Evolutionary conservation across 192 early-diverging fungal genomes (phyloP).

Genomic region (Coemansia sp.): DNA sequence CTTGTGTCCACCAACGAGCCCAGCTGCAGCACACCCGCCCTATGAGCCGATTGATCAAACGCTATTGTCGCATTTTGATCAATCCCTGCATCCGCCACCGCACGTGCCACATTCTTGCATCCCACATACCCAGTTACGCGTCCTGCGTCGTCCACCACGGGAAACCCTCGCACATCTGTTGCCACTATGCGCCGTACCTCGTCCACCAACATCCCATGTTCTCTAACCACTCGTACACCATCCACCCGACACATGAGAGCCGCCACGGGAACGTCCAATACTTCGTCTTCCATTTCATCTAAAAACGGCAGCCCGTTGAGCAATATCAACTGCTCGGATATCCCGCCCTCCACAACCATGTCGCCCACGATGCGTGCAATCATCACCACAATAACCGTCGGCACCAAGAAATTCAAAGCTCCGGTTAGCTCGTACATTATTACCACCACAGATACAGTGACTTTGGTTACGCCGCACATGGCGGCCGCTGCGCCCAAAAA

Average conservation of each 20-base stretch:
- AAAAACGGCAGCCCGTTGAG: conserved; percentile 77
- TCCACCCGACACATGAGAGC: conserved; percentile 59
- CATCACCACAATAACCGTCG: conserved; percentile 76
- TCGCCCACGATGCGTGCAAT: conserved; percentile 76
- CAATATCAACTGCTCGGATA: conserved; percentile 76
- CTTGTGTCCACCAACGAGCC: conserved; percentile 51
- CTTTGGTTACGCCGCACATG: conserved; percentile 81
- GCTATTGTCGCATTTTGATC: not conserved
- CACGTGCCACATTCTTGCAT: conserved; percentile 39
- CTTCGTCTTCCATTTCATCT: conserved; percentile 58
- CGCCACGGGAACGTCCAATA: conserved; percentile 39
- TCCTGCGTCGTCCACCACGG: conserved; percentile 70
- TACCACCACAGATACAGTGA: conserved; percentile 86
- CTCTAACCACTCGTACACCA: not conserved
- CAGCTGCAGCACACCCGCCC: not conserved
- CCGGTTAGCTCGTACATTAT: conserved; percentile 99
- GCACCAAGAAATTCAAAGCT: conserved; percentile 84
- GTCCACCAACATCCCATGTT: conserved; percentile 53
- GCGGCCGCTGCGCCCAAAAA: conserved; percentile 91
- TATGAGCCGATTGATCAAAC: not conserved
- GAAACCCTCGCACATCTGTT: conserved; percentile 62
- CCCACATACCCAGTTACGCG: conserved; percentile 71
- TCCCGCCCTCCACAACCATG: conserved; percentile 69
- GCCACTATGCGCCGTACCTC: conserved; percentile 56
- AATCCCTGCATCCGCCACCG: not conserved